Percentiles rank a stretch among this genome's conserved stretches.
Evolutionary conservation across 2,329 filamentous ascomycete genomes (phyloP).

Genomic region (Stagonosporopsis tanaceti): DNA sequence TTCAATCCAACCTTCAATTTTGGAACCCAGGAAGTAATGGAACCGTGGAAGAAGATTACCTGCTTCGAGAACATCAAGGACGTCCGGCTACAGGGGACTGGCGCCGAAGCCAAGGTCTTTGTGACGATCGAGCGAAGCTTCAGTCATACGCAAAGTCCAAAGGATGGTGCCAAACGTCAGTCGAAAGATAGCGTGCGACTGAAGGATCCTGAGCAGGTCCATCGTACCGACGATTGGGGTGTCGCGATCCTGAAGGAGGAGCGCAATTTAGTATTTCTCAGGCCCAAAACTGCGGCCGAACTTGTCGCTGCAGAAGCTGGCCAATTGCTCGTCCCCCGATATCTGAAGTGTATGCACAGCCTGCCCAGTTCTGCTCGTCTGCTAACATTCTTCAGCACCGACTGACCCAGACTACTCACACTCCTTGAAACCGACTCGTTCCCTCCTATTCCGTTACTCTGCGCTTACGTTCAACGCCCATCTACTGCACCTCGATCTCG

Average conservation of each 20-base stretch:
- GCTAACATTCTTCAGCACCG: constrained; percentile 53
- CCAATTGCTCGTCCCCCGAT: constrained; percentile 42
- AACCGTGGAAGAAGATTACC: constrained; percentile 26
- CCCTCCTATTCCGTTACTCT: constrained; percentile 87
- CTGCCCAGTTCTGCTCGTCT: not conserved
- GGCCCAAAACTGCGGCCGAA: constrained; percentile 54
- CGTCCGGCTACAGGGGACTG: constrained; percentile 59
- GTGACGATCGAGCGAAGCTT: constrained; percentile 67
- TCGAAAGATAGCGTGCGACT: not conserved
- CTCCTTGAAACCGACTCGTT: constrained; percentile 69
- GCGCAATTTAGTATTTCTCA: constrained; percentile 71
- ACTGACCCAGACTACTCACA: constrained; percentile 63
- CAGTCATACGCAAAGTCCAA: constrained; percentile 16
- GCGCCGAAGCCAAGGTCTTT: constrained; percentile 62
- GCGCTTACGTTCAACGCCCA: constrained; percentile 90
- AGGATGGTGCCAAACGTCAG: too few relatives aligned
- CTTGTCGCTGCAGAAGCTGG: constrained; percentile 40
- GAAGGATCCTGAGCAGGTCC: constrained; percentile 15
- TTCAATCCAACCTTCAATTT: constrained; percentile 52
- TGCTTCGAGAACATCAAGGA: constrained; percentile 56
- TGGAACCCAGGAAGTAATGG: constrained; percentile 17
- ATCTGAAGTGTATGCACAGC: constrained; percentile 45
- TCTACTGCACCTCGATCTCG: constrained; percentile 81
- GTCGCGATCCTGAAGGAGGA: constrained; percentile 62
- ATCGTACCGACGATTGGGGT: constrained; percentile 23